These are phyloP conservation scores for Acidiella bohemica DNA, from an alignment of 495 filamentous ascomycete species.

Conservation along the genomic window DNA sequence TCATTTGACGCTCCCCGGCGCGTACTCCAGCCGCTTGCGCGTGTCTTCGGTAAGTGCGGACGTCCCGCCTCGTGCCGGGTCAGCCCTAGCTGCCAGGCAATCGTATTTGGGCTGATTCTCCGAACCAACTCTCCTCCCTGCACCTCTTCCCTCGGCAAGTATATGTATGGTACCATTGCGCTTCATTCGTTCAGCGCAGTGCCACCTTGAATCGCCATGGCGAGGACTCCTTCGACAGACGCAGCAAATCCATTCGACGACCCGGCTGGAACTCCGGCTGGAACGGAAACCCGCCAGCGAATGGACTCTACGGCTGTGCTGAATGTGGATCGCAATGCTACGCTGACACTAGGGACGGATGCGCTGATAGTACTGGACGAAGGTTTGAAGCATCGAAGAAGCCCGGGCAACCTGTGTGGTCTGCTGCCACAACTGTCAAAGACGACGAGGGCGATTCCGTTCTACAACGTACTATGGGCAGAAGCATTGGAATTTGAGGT, in stretches of 20 bases:
- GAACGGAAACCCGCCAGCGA: too few species aligned
- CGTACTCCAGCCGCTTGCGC: too few species aligned
- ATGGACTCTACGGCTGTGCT: conserved; percentile 33
- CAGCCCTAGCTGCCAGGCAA: too few species aligned
- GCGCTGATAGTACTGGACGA: conserved; percentile 50
- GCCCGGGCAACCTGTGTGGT: conserved; percentile 33
- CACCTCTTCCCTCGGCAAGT: not conserved
- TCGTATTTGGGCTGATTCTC: too few species aligned
- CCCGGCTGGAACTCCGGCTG: too few species aligned
- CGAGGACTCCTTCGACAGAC: too few species aligned
- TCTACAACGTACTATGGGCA: conserved; percentile 79
- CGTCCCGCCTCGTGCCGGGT: too few species aligned
- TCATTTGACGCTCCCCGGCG: too few species aligned
- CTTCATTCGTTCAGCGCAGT: conserved; percentile 24
- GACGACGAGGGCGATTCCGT: conserved; percentile 43
- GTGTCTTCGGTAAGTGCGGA: too few species aligned
- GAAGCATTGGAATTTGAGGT: conserved; percentile 48
- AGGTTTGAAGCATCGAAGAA: conserved; percentile 28
- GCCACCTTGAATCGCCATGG: conserved; percentile 2
- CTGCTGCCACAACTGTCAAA: conserved; percentile 27
- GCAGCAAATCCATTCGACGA: conserved; percentile 32
- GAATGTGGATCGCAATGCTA: conserved; percentile 44
- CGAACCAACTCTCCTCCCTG: not conserved
- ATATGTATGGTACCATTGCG: too few species aligned
- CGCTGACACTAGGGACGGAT: conserved; percentile 49